A percentile compares a stretch with the other conserved stretches of the same genome.
Conservation (phyloP, 2,329 filamentous ascomycete species). For the Dactylonectria estremocensis region DNA sequence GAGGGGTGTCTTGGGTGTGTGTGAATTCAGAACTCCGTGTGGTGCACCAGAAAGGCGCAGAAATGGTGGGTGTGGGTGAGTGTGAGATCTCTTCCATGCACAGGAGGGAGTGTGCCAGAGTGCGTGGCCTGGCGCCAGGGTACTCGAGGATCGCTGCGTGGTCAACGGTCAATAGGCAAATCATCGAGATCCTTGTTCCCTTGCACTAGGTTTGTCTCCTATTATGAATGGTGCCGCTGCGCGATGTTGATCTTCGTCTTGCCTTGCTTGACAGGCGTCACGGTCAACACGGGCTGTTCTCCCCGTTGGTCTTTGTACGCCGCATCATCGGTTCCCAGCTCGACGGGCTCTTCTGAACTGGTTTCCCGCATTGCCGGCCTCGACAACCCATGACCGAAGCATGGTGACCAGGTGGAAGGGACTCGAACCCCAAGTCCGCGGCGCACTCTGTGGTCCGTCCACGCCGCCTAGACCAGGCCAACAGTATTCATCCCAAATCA, state of each 20-base stretch:
- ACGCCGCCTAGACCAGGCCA: conserved; percentile 11
- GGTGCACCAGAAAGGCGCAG: conserved; percentile 17
- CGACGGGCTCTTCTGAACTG: background rate
- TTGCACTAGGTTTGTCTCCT: conserved; percentile 36
- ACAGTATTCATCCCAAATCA: conserved; percentile 27
- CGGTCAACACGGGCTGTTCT: background rate
- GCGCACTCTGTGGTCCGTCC: conserved; percentile 29
- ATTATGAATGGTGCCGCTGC: conserved; percentile 29
- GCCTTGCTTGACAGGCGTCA: conserved; percentile 14
- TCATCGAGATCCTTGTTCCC: conserved; percentile 43
- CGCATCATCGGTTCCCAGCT: background rate
- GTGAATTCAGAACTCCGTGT: conserved; percentile 27
- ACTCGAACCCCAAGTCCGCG: background rate
- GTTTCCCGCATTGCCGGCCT: background rate
- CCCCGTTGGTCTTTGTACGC: background rate
- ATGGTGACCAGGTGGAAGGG: conserved; percentile 14
- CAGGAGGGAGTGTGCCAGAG: conserved; percentile 41
- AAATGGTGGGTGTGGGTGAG: conserved; percentile 37
- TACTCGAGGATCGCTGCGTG: conserved; percentile 48
- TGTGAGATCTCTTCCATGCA: conserved; percentile 39
- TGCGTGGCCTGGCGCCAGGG: conserved; percentile 45
- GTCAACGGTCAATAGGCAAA: conserved; percentile 49
- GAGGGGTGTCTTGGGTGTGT: conserved; percentile 33
- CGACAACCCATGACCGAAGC: conserved; percentile 1
- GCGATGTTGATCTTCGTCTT: conserved; percentile 41